Evolutionary conservation across 495 filamentous ascomycete species (phyloP), one percentile per base, ranked within the genome.

Genomic region (Daldinia grandis): DNA sequence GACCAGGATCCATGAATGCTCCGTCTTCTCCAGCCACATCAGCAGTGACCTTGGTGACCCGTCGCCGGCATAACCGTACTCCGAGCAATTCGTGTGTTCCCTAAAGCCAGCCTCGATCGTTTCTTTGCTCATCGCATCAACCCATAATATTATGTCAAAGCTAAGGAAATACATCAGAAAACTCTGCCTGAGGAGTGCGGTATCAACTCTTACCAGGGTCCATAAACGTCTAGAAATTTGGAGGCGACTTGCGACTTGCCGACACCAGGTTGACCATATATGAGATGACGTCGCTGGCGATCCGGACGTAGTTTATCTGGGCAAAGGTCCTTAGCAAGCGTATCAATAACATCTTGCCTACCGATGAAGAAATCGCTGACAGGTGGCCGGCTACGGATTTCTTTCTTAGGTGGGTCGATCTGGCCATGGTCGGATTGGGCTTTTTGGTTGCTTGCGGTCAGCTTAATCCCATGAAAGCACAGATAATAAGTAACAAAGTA

Each of bases 351-450:
- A 17, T 40, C 35, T n/a, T 58, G 4, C 27, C 55, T 58, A 25
- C 55, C 55, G 55, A 1, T 17, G 35, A 58, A 58, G 35, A 58
- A 58, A 0, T 58, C 55, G 55, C 55, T 58, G 5, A 58, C 55
- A 4, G 8, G 55, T 17, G 55, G 55, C 27, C 55, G 35, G 7
- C 21, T 40, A 15, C 55, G 55, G 10, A 58, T 40, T n/a, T 58
- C 55, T 12, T 27, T 40, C 35, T 27, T 27, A 12, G 55, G 55
- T 2, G 31, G 55, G 5, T 19, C 25, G 5, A 58, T 58, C 5
- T 58, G 55, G 35, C 55, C 55, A 10, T 58, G 55, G 55, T 58
- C 55, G 5, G 55, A 25, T 8, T 12, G 33, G 17, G 35, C 55
- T 58, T 58, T 58, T 58, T 6, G 19, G 3, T 58, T 15, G 12